Conservation (phyloP, 2,329 filamentous ascomycete genomes). For the Verticillium longisporum region DNA sequence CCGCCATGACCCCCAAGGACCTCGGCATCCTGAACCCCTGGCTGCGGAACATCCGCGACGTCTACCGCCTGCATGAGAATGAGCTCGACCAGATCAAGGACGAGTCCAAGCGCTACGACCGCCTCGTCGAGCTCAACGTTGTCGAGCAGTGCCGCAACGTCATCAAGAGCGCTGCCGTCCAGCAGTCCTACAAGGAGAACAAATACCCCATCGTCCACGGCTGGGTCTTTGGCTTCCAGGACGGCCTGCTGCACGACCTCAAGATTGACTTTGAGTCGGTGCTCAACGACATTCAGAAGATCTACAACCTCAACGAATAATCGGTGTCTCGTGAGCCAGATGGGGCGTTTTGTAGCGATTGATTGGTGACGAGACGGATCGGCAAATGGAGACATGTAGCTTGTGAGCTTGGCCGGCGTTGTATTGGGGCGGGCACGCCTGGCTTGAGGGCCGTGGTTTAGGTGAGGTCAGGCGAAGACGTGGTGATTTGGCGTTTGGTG, state of each 20-base stretch:
- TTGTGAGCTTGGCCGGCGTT: not conserved
- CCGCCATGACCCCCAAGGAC: slow-evolving; percentile 65
- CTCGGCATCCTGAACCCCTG: slow-evolving; percentile 66
- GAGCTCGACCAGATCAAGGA: slow-evolving; percentile 60
- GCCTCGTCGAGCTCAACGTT: slow-evolving; percentile 80
- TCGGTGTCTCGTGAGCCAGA: not conserved
- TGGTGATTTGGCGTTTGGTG: not conserved
- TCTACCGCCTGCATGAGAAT: slow-evolving; percentile 63
- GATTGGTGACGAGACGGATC: no score
- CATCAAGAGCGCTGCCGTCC: slow-evolving; percentile 73
- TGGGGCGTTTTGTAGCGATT: no score
- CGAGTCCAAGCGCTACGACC: slow-evolving; percentile 55
- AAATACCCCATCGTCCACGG: slow-evolving; percentile 64
- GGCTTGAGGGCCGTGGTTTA: not conserved
- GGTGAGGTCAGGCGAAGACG: not conserved
- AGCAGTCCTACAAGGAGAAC: slow-evolving; percentile 59
- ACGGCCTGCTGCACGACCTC: slow-evolving; percentile 60
- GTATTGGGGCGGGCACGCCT: not conserved
- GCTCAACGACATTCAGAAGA: slow-evolving; percentile 54
- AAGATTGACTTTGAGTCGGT: slow-evolving; percentile 56
- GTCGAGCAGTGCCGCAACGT: slow-evolving; percentile 70
- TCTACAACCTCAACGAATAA: slow-evolving; percentile 48
- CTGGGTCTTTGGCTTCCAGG: slow-evolving; percentile 65
- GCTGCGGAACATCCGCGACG: slow-evolving; percentile 68
- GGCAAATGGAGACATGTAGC: not conserved